phyloP scores from a whole-genome alignment of 495 filamentous ascomycete genomes.

The Xylaria intraflava region DNA sequence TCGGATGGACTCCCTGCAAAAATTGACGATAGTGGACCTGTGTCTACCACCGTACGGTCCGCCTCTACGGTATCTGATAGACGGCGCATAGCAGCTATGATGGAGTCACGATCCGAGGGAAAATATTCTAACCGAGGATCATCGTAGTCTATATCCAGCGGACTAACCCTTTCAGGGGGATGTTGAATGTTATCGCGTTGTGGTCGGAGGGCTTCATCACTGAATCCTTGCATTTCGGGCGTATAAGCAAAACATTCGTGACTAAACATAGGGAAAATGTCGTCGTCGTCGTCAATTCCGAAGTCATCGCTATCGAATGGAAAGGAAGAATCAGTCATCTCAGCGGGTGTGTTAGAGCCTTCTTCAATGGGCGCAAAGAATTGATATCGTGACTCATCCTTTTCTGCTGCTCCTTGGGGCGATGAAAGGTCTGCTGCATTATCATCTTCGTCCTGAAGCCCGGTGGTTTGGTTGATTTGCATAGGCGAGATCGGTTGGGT shows the following conservation, averaged over 20 bases:
- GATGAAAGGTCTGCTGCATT: background rate
- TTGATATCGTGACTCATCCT: conserved; percentile 8
- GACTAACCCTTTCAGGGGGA: conserved; percentile 5
- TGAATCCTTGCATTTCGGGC: background rate
- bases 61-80: conserved; percentile 39
- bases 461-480: background rate
- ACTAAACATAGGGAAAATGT: conserved; percentile 27
- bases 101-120: conserved; percentile 41
- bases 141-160: conserved; percentile 33
- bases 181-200: background rate
- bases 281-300: conserved; percentile 16
- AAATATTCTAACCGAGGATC: conserved; percentile 48
- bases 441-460: background rate
- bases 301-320: conserved; percentile 15
- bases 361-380: conserved; percentile 22
- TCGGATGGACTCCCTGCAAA: background rate
- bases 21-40: conserved; percentile 29
- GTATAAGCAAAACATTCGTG: conserved; percentile 8
- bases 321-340: conserved; percentile 42
- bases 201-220: background rate
- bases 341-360: conserved; percentile 37
- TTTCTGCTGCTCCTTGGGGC: background rate
- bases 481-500: background rate
- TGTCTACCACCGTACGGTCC: conserved; percentile 38
- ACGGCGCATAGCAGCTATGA: conserved; percentile 40